A percentile compares a stretch with the other conserved stretches of the same genome.
Evolutionary conservation across 306 rosid genomes (phyloP).

Genomic region (cucumber (Cucumis sativus)): DNA sequence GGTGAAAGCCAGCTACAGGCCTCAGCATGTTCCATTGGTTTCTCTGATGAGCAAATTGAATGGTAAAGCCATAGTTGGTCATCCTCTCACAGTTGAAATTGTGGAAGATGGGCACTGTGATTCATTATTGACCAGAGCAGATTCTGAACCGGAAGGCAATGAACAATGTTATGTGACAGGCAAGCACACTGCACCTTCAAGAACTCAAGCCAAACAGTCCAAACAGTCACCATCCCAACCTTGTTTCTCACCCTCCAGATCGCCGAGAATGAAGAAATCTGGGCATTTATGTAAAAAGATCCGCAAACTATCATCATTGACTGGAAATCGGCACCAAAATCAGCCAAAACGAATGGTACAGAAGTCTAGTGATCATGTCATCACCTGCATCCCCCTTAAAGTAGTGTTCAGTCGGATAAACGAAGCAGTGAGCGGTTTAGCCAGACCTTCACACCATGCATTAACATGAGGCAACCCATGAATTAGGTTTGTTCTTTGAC

Average conservation of each 20-base stretch:
- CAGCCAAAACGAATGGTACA: slow-evolving; percentile 37
- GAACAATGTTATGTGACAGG: slow-evolving; percentile 8
- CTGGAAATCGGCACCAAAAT: slow-evolving; percentile 49
- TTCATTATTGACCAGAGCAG: slow-evolving; percentile 21
- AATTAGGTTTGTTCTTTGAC: not conserved
- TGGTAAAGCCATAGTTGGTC: slow-evolving; percentile 88
- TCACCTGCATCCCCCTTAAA: slow-evolving; percentile 74
- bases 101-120: slow-evolving; percentile 52
- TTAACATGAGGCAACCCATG: slow-evolving; percentile 28
- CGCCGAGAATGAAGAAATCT: slow-evolving; percentile 45
- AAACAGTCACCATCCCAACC: slow-evolving; percentile 25
- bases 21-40: slow-evolving; percentile 89
- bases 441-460: slow-evolving; percentile 39
- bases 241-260: slow-evolving; percentile 20
- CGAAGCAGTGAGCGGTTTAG: slow-evolving; percentile 78
- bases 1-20: slow-evolving; percentile 75
- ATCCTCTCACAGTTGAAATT: slow-evolving; percentile 70
- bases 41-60: slow-evolving; percentile 87
- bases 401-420: slow-evolving; percentile 88
- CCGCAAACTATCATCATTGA: slow-evolving; percentile 72
- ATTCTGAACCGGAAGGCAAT: slow-evolving; percentile 19
- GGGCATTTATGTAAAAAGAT: slow-evolving; percentile 64
- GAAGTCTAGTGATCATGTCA: slow-evolving; percentile 52
- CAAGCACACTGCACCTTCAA: slow-evolving; percentile 20
- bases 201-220: slow-evolving; percentile 32